Evolutionary conservation across 2,329 filamentous ascomycete species (phyloP).

Genomic region (Lasiodiplodia sp.): DNA sequence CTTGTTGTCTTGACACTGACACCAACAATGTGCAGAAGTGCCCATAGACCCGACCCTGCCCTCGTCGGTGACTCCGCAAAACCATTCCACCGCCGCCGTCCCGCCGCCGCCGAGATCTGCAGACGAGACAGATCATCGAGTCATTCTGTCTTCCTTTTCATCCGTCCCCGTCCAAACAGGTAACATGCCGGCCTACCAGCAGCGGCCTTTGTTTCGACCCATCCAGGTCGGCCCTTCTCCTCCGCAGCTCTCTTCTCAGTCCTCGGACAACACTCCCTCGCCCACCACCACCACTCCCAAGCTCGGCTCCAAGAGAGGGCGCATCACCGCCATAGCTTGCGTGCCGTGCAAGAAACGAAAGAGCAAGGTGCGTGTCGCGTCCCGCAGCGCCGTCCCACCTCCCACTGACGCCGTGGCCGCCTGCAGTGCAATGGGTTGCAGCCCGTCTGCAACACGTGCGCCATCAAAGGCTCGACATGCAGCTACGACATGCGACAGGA

Average conservation of each 20-base stretch:
- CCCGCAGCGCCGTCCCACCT: neutral
- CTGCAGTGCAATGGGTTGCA: slow-evolving; percentile 47
- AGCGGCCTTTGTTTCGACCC: slow-evolving; percentile 29
- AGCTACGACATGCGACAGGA: slow-evolving; percentile 50
- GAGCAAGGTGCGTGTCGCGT: slow-evolving; percentile 41
- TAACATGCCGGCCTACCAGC: slow-evolving; percentile 30
- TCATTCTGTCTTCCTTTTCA: slow-evolving; percentile 12
- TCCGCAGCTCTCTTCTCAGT: slow-evolving; percentile 30
- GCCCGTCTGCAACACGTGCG: slow-evolving; percentile 50
- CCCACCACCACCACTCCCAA: slow-evolving; percentile 29
- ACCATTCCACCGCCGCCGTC: neutral
- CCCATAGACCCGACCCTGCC: slow-evolving; percentile 14
- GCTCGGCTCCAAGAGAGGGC: slow-evolving; percentile 28
- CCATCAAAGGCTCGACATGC: slow-evolving; percentile 47
- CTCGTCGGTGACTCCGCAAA: slow-evolving; percentile 15
- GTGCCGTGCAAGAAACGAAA: slow-evolving; percentile 50
- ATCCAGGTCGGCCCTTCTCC: slow-evolving; percentile 31
- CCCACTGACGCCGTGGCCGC: slow-evolving; percentile 31
- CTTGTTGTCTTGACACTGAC: slow-evolving; percentile 29
- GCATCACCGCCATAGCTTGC: slow-evolving; percentile 49
- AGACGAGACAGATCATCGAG: slow-evolving; percentile 3
- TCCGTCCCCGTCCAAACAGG: slow-evolving; percentile 2
- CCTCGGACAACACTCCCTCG: slow-evolving; percentile 29
- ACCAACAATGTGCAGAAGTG: slow-evolving; percentile 27
- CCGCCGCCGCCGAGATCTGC: slow-evolving; percentile 21